A percentile compares a stretch with the other conserved stretches of the same genome.
phyloP scores from a whole-genome alignment of 2,329 filamentous ascomycete genomes.

The Talaromyces sp. region DNA sequence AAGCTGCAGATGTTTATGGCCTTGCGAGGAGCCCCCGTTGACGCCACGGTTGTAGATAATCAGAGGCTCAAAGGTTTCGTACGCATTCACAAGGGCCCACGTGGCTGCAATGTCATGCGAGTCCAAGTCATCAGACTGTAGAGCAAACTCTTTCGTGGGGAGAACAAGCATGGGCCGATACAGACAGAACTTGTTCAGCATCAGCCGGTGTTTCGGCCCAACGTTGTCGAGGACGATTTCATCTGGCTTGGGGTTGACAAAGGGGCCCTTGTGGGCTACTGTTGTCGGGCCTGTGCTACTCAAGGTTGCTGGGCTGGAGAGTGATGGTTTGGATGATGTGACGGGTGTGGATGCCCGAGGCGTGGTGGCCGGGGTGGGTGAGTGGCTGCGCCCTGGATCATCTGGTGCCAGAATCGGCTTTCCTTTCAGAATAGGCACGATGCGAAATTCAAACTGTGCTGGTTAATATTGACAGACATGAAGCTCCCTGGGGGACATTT shows the following conservation, averaged over 20 bases:
- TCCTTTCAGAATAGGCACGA: conserved; percentile 18
- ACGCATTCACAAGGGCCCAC: conserved; percentile 30
- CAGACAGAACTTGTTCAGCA: conserved; percentile 22
- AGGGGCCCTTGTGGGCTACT: conserved; percentile 16
- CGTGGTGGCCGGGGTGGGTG: conserved; percentile 7
- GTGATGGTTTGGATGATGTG: background rate
- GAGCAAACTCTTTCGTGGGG: conserved; percentile 34
- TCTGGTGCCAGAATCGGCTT: conserved; percentile 21
- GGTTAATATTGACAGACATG: background rate
- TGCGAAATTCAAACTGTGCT: conserved; percentile 18
- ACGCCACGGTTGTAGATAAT: conserved; percentile 45
- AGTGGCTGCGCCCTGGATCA: conserved; percentile 19
- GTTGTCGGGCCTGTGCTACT: background rate
- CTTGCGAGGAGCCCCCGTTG: conserved; percentile 39
- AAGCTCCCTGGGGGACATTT: background rate
- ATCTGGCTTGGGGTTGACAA: conserved; percentile 20
- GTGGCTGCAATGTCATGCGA: conserved; percentile 30
- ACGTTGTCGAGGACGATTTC: conserved; percentile 17
- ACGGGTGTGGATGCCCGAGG: conserved; percentile 7
- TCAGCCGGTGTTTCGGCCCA: conserved; percentile 18
- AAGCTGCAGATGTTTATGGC: conserved; percentile 45
- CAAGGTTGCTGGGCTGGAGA: background rate
- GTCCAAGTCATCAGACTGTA: conserved; percentile 31
- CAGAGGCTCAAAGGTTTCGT: conserved; percentile 26
- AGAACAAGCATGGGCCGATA: conserved; percentile 34